These are phyloP conservation scores for Boechera stricta DNA, from an alignment of 345 rosid species.

Conservation along the genomic window DNA sequence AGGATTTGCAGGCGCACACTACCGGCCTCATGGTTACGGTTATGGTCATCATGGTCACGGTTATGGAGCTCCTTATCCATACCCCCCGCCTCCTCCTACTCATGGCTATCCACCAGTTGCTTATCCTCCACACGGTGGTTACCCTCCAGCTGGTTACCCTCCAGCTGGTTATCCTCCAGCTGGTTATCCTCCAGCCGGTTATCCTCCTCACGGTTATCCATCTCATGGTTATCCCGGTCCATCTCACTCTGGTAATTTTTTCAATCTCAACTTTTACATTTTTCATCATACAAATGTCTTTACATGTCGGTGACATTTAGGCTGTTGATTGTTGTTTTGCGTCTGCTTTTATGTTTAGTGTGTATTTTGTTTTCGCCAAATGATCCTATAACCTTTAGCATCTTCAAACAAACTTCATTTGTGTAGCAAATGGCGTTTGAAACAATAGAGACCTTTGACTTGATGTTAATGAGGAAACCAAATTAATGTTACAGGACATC, in stretches of 20 bases:
- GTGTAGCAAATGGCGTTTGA: not conserved
- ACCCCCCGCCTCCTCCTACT: slow-evolving; percentile 56
- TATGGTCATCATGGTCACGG: slow-evolving; percentile 39
- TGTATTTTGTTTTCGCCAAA: not conserved
- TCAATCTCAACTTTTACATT: slow-evolving; percentile 6
- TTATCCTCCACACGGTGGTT: slow-evolving; percentile 56
- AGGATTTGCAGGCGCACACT: slow-evolving; percentile 67
- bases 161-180: slow-evolving; percentile 61
- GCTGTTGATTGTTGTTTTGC: not conserved
- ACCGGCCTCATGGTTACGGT: slow-evolving; percentile 47
- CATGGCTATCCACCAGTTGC: slow-evolving; percentile 66
- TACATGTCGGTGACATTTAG: slow-evolving; percentile 3
- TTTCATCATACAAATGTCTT: slow-evolving; percentile 6
- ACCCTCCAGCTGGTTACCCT: slow-evolving; percentile 66
- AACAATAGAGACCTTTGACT: slow-evolving; percentile 3
- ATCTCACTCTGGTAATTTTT: slow-evolving; percentile 43
- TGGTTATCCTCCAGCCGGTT: slow-evolving; percentile 55
- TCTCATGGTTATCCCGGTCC: slow-evolving; percentile 40
- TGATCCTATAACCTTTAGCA: slow-evolving; percentile 13
- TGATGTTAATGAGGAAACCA: slow-evolving; percentile 17
- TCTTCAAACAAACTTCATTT: slow-evolving; percentile 1
- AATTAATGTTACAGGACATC: slow-evolving; percentile 38
- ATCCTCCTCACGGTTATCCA: slow-evolving; percentile 30
- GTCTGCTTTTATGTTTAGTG: slow-evolving; percentile 7
- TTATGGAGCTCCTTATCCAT: slow-evolving; percentile 46